Conservation (phyloP, 2,329 filamentous ascomycete species). For the Ceratocystis ficicola region DNA sequence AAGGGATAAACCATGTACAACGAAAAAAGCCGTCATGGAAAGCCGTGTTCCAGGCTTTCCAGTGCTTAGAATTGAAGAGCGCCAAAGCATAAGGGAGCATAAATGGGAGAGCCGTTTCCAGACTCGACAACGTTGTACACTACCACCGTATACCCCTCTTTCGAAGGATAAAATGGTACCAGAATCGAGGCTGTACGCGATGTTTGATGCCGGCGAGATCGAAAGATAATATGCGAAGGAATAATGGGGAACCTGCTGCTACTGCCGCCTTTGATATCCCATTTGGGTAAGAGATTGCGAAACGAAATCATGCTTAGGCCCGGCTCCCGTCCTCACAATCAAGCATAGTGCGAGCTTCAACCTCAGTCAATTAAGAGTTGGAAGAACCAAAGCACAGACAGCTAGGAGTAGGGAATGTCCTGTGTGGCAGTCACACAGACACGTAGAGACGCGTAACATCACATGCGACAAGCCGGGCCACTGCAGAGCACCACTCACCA, state of each 20-base stretch:
- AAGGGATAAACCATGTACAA: neutral
- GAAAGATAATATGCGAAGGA: neutral
- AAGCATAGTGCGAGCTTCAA: neutral
- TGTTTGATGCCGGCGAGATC: neutral
- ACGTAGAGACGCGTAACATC: neutral
- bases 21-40: neutral
- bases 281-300: conserved; percentile 27
- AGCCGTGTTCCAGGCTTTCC: conserved; percentile 9
- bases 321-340: neutral
- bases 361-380: conserved; percentile 19
- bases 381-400: neutral
- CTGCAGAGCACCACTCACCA: conserved; percentile 54
- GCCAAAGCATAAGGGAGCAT: neutral
- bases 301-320: conserved; percentile 17
- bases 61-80: neutral
- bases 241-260: conserved; percentile 34
- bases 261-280: conserved; percentile 52
- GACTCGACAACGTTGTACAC: neutral
- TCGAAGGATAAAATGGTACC: neutral
- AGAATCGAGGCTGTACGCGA: neutral
- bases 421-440: conserved; percentile 3
- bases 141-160: neutral
- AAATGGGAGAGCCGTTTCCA: neutral
- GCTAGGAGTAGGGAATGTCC: no score
- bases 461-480: conserved; percentile 23